Evolutionary conservation across 148 eudicot species (phyloP), one percentile per base, ranked within the genome.

Genomic region (Camellia japonica): DNA sequence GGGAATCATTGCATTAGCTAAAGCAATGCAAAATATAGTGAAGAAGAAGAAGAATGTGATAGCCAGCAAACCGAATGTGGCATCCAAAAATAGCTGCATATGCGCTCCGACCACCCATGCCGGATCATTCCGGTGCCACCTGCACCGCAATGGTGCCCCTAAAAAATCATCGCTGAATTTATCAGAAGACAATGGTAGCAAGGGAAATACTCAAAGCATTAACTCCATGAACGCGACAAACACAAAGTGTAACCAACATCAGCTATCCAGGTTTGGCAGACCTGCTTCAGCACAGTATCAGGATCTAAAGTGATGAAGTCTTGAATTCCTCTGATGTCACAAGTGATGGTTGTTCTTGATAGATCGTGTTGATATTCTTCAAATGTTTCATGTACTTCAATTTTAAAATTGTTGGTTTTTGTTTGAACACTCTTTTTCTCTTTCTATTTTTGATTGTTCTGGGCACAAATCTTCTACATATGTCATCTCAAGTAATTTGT

Each of bases 41-140:
- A 70, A 70, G 74, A 49, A 47, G 74, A 70, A 70, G 74, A 49
- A 47, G 56, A 70, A 49, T 10, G 74, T 6, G 7, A 8, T 47
- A 9, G 56, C 38, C 19, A 70, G 51, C 56, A 46, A n/a, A n/a
- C 74, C 58, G 6, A 70, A 70, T 44, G 23, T 0, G 5, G 14
- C 55, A 9, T n/a, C 73, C 30, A 70, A 47, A 47, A 70, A 20
- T 8, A 70, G 38, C 20, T 70, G 74, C 74, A 70, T 70, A 70
- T 70, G 74, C 7, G 74, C 74, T 70, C 74, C 74, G 0, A 70
- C 74, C 20, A 70, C 74, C 74, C 74, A 70, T 11, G 38, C 47
- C 41, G 74, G 74, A 47, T 70, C 74, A 3, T 70, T 70, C 74
- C 18, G 41, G 38, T 70, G 74, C 74, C 74, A 70, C 56, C 56